phyloP scores from a whole-genome alignment of 768 basidiomycete genomes.

The Cyclocybe aegerita region DNA sequence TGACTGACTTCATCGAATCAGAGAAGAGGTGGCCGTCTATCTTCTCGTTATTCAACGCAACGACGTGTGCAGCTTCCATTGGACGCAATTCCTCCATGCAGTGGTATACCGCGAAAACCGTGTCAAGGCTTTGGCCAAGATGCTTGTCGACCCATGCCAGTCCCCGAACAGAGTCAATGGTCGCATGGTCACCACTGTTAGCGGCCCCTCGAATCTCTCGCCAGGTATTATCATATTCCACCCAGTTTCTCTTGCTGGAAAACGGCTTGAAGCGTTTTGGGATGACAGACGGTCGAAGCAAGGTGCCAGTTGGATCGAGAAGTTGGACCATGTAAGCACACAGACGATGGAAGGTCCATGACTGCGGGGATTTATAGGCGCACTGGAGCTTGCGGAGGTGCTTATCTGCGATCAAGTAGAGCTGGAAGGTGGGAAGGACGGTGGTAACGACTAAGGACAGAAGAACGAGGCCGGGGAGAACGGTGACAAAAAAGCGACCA shows the following conservation, averaged over 20 bases:
- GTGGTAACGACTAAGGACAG: constrained; percentile 11
- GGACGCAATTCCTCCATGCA: constrained; percentile 9
- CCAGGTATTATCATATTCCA: constrained; percentile 9
- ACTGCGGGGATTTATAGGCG: constrained; percentile 18
- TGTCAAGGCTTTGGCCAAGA: constrained; percentile 11
- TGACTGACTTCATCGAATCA: not conserved
- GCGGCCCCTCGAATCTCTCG: not conserved
- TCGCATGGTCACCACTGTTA: not conserved
- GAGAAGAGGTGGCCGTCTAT: constrained; percentile 3
- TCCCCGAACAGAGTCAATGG: constrained; percentile 6
- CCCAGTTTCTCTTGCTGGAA: constrained; percentile 9
- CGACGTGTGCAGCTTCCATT: not conserved
- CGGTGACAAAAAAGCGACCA: constrained; percentile 13
- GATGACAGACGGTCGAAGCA: constrained; percentile 1
- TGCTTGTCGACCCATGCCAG: constrained; percentile 15
- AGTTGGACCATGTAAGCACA: constrained; percentile 5
- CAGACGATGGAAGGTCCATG: constrained; percentile 10
- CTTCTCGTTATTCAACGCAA: constrained; percentile 5
- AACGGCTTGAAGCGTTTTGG: constrained; percentile 5
- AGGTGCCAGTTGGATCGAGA: not conserved
- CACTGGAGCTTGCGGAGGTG: constrained; percentile 8
- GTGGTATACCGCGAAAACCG: constrained; percentile 9
- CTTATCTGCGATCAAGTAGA: constrained; percentile 5
- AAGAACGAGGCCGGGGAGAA: constrained; percentile 11
- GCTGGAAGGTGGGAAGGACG: constrained; percentile 10